Evolutionary conservation across 768 basidiomycete species (phyloP).

Genomic region (Lentinula edodes): DNA sequence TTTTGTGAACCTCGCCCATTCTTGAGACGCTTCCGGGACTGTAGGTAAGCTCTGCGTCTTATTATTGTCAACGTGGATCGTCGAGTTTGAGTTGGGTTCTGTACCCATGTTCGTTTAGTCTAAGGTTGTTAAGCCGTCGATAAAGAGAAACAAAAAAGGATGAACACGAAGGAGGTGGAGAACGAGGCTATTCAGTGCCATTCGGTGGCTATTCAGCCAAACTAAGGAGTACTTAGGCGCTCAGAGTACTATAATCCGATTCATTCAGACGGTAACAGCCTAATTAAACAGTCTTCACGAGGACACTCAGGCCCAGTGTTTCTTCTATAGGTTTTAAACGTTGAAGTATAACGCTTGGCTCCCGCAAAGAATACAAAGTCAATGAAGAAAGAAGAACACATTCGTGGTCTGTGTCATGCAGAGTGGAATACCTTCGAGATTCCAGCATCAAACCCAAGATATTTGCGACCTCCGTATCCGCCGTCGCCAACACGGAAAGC

Average conservation of each 20-base stretch:
- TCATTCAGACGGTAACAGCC: not conserved
- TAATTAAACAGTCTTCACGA: not conserved
- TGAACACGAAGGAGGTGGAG: too few species aligned
- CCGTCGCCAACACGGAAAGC: not conserved
- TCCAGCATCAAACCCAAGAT: not conserved
- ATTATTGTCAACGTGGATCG: not conserved
- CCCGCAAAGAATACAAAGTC: not conserved
- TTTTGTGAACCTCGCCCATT: constrained; percentile 76
- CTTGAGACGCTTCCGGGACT: constrained; percentile 53
- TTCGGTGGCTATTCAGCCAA: too few species aligned
- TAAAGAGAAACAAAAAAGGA: too few species aligned
- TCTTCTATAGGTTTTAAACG: not conserved
- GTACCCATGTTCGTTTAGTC: not conserved
- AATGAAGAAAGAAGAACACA: not conserved
- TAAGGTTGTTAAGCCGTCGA: not conserved
- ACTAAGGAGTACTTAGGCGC: too few species aligned
- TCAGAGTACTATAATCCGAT: too few species aligned
- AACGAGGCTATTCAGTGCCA: too few species aligned
- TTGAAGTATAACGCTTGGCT: not conserved
- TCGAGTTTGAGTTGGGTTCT: not conserved
- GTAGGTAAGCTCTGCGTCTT: constrained; percentile 9
- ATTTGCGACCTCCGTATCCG: not conserved
- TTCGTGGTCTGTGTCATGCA: not conserved
- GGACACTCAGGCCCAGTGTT: not conserved
- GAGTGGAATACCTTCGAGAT: not conserved